Evolutionary conservation across 495 filamentous ascomycete species (phyloP), one percentile per base, ranked within the genome.

Genomic region (Hyphodiscus hymeniophilus): DNA sequence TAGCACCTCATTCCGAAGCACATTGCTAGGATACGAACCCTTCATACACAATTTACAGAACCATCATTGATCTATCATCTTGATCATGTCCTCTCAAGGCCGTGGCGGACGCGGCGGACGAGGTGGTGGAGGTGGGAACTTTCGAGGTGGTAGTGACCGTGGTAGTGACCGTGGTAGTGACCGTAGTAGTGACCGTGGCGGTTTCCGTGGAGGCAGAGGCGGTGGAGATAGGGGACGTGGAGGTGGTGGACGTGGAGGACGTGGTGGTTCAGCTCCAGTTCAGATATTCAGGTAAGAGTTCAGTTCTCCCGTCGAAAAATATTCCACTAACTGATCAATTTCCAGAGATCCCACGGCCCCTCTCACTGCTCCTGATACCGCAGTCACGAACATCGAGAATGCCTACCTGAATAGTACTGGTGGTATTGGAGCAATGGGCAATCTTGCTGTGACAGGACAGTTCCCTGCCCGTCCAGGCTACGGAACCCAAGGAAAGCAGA

Each of bases 381-480:
- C 10, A 3, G 31, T 57, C 12, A 48, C 31, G 1, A 36, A 24
- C 2, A 45, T 57, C 20, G 58, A 60, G 21, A 38, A 60, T 30
- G 16, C 32, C 10, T 57, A 52, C 31, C 50, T 52, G 45, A 32
- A n/a, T 6, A 52, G 36, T 21, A 15, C 41, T 10, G 33, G 22
- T 6, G 54, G 53, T 12, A 38, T 47, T 8, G 31, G 36, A 3
- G 42, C 26, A 3, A 17, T 54, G 21, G 45, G 39, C 6, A 50
- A 46, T 4, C 15, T 50, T 2, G 41, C 47, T 0, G 10, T 62
- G 12, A 45, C 50, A 18, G 34, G 44, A 0, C 42, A 48, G 2
- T 56, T 60, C 23, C 63, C 63, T 31, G 52, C 55, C 33, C 69
- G 75, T 7, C 76, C 76, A 1, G 74, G 68, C 1, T 75, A 70